Conservation (phyloP, 2,329 filamentous ascomycete species). For the Exutisphaerella laricina region DNA sequence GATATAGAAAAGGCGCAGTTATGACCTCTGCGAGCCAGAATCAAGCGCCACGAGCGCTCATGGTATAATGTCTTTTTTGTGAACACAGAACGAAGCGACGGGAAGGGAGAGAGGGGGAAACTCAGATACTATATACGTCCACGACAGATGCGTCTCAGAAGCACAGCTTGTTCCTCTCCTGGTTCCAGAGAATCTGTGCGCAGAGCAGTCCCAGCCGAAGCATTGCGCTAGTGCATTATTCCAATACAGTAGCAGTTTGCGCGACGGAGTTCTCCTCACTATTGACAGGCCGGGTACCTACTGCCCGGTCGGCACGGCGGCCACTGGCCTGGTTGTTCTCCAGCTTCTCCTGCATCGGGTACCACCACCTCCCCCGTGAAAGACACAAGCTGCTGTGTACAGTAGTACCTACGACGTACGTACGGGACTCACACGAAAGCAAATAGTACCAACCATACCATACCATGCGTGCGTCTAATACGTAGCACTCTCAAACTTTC, state of each 20-base stretch:
- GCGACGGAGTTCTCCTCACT: not conserved
- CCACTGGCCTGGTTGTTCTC: not conserved
- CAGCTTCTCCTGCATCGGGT: conserved; percentile 6
- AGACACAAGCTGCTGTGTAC: not conserved
- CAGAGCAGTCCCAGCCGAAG: not conserved
- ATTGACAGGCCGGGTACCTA: not conserved
- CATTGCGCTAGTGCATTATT: not conserved
- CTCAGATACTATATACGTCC: conserved; percentile 1
- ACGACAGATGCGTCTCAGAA: not conserved
- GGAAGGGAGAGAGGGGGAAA: not conserved
- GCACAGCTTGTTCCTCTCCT: not conserved
- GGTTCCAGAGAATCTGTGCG: not conserved
- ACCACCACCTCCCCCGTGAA: too few species aligned
- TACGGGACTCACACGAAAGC: too few species aligned
- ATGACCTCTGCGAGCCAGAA: not conserved
- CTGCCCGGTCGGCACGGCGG: not conserved
- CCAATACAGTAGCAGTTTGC: not conserved
- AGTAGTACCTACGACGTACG: too few species aligned
- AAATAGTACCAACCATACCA: too few species aligned
- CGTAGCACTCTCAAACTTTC: too few species aligned
- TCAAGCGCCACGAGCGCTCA: not conserved
- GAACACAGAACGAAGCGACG: not conserved
- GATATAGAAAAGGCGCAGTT: not conserved
- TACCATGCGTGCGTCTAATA: not conserved
- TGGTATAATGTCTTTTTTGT: not conserved